Evolutionary conservation across 75 land plant species (phyloP), one percentile per base, ranked within the genome.

Genomic region (Pinus albicaulis): DNA sequence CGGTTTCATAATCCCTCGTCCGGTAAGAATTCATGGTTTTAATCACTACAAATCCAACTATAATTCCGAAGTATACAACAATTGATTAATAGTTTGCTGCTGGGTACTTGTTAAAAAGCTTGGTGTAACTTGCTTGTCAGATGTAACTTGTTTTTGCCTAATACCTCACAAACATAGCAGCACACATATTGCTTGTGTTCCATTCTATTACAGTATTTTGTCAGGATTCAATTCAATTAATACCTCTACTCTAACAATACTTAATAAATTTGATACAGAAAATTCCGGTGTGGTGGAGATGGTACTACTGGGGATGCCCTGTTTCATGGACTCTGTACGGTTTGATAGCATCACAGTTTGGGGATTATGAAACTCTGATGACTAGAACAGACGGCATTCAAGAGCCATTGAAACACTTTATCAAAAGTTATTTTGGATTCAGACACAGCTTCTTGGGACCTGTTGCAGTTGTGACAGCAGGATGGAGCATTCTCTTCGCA

Each of bases 271-370:
- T 11, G 12, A n/a, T 72, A 52, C 86, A 87, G 89, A 80, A 58
- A 48, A 87, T 87, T 34, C 89, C 89, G 16, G 63, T 75, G 12
- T 87, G 89, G 89, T 87, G 89, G 89, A 83, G 80, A 57, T 87
- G 89, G 89, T 87, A 83, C 59, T 87, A 78, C 66, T 87, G 89
- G 89, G 78, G 63, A 15, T 77, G 76, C 61, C 89, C 89, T 3
- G 56, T 74, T 3, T 77, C 86, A 17, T 87, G 86, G 86, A 80
- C 83, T 17, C 41, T 87, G 41, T 80, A 87, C 59, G 89, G 89
- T 4, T n/a, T 87, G 26, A 57, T 80, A n/a, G 58, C 78, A 20
- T 87, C 89, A 1, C 89, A 87, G 52, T 84, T 83, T 28, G 89
- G 80, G 1, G 82, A 83, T 36, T 8, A 74, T 2, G 11, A 19